Evolutionary conservation across 2,329 filamentous ascomycete species (phyloP).

Genomic region (Aspergillus quadrilineatus): DNA sequence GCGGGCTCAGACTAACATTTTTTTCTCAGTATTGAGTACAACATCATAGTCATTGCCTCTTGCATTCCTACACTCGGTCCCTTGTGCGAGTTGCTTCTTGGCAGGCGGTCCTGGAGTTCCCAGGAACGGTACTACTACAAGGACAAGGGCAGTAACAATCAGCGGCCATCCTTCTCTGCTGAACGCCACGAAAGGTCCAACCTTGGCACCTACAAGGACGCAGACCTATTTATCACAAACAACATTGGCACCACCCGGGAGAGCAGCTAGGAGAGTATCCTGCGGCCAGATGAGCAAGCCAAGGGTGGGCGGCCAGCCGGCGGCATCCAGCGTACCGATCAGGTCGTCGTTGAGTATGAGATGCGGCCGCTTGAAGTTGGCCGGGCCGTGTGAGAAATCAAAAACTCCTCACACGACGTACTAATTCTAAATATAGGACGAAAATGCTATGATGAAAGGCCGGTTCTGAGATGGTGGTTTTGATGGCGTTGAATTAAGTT

Average conservation of each 20-base stretch:
- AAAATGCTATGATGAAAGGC: too few species aligned
- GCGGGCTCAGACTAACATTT: background rate
- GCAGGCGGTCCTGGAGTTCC: slow-evolving; percentile 16
- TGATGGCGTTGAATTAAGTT: too few species aligned
- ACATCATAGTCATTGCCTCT: slow-evolving; percentile 35
- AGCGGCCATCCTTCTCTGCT: background rate
- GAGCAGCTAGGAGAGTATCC: slow-evolving; percentile 23
- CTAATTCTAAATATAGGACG: too few species aligned
- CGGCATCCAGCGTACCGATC: slow-evolving; percentile 23
- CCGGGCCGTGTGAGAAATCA: background rate
- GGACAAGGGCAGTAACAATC: slow-evolving; percentile 17
- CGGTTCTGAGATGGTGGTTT: too few species aligned
- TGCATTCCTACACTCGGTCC: slow-evolving; percentile 38
- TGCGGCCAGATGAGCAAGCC: background rate
- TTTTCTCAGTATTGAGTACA: slow-evolving; percentile 30
- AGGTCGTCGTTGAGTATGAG: slow-evolving; percentile 24
- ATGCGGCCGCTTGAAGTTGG: background rate
- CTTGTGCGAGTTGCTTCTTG: slow-evolving; percentile 28
- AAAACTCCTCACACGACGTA: too few species aligned
- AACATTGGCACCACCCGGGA: background rate
- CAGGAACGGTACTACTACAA: slow-evolving; percentile 15
- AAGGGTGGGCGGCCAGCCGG: slow-evolving; percentile 1
- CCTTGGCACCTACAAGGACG: background rate
- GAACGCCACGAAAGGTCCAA: background rate
- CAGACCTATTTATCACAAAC: background rate